A percentile compares a stretch with the other conserved stretches of the same genome.
Evolutionary conservation across 2,329 filamentous ascomycete species (phyloP).

Genomic region (Verruconis gallopava): DNA sequence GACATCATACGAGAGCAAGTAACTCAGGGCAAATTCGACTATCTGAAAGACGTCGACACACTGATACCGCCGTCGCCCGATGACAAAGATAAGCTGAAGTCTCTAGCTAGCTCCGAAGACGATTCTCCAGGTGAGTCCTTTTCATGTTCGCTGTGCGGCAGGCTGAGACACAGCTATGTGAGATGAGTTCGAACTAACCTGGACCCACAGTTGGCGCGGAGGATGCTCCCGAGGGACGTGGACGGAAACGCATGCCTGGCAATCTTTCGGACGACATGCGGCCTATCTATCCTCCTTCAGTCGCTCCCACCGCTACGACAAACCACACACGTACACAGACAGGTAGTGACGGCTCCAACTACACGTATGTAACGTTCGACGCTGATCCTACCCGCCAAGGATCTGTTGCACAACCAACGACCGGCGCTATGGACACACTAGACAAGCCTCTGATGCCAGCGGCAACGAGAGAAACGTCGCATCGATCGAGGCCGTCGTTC

Average conservation of each 20-base stretch:
- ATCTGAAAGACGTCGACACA: conserved; percentile 47
- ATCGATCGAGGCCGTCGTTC: conserved; percentile 70
- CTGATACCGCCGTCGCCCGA: conserved; percentile 30
- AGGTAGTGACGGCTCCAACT: conserved; percentile 88
- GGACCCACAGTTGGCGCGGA: not conserved
- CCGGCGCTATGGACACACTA: not conserved
- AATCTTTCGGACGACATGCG: conserved; percentile 71
- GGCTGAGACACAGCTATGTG: not conserved
- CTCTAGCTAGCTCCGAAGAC: not conserved
- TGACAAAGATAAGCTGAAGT: not conserved
- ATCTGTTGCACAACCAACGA: not conserved
- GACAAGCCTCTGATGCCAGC: not conserved
- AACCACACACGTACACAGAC: conserved; percentile 77
- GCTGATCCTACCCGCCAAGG: conserved; percentile 26
- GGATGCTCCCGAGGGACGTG: not conserved
- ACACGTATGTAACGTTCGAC: conserved; percentile 29
- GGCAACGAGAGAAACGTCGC: conserved; percentile 23
- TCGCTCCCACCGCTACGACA: conserved; percentile 52
- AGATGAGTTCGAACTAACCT: not conserved
- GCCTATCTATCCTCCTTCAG: conserved; percentile 86
- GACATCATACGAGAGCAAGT: conserved; percentile 95
- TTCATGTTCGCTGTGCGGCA: not conserved
- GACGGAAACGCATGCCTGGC: conserved; percentile 21
- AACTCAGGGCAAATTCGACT: conserved; percentile 66
- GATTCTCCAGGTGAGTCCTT: not conserved